These are phyloP conservation scores for Exophiala phaeomuriformis DNA, from an alignment of 2,329 filamentous ascomycete genomes.

Conservation along the genomic window DNA sequence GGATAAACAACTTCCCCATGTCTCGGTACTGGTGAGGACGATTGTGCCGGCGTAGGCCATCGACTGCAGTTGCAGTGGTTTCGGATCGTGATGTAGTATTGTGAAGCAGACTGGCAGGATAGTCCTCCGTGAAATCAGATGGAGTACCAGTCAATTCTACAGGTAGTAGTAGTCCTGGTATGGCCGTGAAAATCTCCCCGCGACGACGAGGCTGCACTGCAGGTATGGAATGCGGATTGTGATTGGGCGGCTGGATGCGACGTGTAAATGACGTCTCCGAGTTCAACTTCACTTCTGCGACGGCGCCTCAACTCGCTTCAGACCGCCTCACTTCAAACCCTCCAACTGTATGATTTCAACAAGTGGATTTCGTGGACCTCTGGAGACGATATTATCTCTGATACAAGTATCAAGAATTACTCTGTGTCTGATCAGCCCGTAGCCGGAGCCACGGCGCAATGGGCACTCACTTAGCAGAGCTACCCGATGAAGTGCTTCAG, in stretches of 20 bases:
- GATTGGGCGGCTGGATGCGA: neutral
- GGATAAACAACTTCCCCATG: neutral
- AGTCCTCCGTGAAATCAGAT: too few species aligned
- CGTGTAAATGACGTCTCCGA: neutral
- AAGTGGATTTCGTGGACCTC: too few species aligned
- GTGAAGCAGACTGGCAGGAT: too few species aligned
- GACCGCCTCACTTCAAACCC: neutral
- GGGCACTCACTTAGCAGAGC: slow-evolving; percentile 21
- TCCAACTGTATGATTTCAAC: neutral
- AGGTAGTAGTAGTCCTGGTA: too few species aligned
- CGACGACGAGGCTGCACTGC: too few species aligned
- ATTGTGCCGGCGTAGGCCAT: neutral
- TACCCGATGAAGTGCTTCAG: slow-evolving; percentile 81
- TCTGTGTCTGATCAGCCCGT: neutral
- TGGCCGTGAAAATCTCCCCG: too few species aligned
- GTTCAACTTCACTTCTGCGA: neutral
- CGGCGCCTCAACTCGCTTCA: neutral
- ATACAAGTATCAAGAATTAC: too few species aligned
- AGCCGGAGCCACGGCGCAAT: neutral
- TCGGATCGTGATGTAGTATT: too few species aligned
- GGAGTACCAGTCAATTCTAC: too few species aligned
- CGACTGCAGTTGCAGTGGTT: neutral
- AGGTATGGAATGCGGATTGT: neutral
- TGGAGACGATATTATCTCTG: too few species aligned
- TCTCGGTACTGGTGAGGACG: neutral